A percentile compares a stretch with the other conserved stretches of the same genome.
Evolutionary conservation across 2,329 filamentous ascomycete genomes (phyloP).

Genomic region (Aspergillus awamori): DNA sequence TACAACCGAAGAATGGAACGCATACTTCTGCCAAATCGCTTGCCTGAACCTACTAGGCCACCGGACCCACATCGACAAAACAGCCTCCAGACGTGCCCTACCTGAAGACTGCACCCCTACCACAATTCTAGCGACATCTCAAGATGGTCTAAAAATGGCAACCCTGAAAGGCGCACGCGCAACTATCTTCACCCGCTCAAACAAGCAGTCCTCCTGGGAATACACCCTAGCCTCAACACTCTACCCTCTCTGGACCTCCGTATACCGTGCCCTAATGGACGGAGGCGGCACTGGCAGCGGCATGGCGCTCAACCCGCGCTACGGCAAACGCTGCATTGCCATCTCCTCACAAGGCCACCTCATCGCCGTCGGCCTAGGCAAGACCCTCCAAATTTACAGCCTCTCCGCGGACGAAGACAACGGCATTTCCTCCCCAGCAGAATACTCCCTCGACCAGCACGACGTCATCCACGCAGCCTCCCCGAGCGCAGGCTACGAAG

Average conservation of each 20-base stretch:
- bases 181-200: slow-evolving; percentile 10
- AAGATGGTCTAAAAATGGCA: slow-evolving; percentile 16
- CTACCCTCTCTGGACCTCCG: slow-evolving; percentile 25
- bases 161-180: slow-evolving; percentile 19
- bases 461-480: slow-evolving; percentile 4
- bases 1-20: slow-evolving; percentile 20
- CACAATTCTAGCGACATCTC: slow-evolving; percentile 14
- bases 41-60: slow-evolving; percentile 20
- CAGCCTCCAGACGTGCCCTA: slow-evolving; percentile 6
- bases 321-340: slow-evolving; percentile 21
- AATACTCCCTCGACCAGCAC: slow-evolving; percentile 19
- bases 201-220: slow-evolving; percentile 2
- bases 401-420: slow-evolving; percentile 8
- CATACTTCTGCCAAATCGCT: slow-evolving; percentile 21
- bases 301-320: slow-evolving; percentile 17
- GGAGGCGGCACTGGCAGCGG: not conserved
- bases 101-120: slow-evolving; percentile 16
- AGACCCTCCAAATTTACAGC: slow-evolving; percentile 26
- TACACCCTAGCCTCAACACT: slow-evolving; percentile 18
- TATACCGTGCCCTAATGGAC: slow-evolving; percentile 18
- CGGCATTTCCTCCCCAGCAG: slow-evolving; percentile 15
- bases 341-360: slow-evolving; percentile 20
- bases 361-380: slow-evolving; percentile 23
- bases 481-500: slow-evolving; percentile 16
- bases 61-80: slow-evolving; percentile 16